Conservation (phyloP, 495 filamentous ascomycete genomes). For the Penicillium longicatenatum region DNA sequence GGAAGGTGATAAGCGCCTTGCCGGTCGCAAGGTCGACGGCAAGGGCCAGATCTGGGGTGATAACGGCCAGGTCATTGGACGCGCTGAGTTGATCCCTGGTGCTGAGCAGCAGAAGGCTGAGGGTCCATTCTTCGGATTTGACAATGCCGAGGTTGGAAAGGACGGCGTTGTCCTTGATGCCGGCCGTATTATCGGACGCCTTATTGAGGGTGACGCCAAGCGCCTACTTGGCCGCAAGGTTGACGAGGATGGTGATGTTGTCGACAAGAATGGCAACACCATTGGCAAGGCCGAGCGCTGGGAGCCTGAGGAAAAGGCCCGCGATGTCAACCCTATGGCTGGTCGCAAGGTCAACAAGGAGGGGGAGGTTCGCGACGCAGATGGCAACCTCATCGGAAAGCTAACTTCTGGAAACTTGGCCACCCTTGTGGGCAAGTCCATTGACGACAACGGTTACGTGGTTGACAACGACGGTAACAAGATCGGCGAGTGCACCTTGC, state of each 20-base stretch:
- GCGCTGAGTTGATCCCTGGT: conserved; percentile 76
- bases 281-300: conserved; percentile 82
- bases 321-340: conserved; percentile 66
- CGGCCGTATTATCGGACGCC: conserved; percentile 71
- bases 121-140: conserved; percentile 77
- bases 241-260: conserved; percentile 81
- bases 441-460: conserved; percentile 86
- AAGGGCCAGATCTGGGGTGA: conserved; percentile 82
- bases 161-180: conserved; percentile 69
- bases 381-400: conserved; percentile 79
- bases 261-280: conserved; percentile 79
- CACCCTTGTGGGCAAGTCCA: conserved; percentile 71
- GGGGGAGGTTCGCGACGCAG: conserved; percentile 77
- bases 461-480: conserved; percentile 79
- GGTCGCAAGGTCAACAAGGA: conserved; percentile 79
- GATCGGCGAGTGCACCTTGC: conserved; percentile 76
- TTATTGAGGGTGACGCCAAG: conserved; percentile 72
- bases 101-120: conserved; percentile 69
- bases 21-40: conserved; percentile 81
- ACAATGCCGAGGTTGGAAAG: conserved; percentile 71
- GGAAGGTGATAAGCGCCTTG: conserved; percentile 71
- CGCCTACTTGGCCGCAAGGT: conserved; percentile 72
- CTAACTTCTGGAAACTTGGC: conserved; percentile 73
- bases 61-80: conserved; percentile 74
- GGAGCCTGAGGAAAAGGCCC: conserved; percentile 75